phyloP scores from a whole-genome alignment of 129 eudicot species.

The Pulicaria dysenterica region DNA sequence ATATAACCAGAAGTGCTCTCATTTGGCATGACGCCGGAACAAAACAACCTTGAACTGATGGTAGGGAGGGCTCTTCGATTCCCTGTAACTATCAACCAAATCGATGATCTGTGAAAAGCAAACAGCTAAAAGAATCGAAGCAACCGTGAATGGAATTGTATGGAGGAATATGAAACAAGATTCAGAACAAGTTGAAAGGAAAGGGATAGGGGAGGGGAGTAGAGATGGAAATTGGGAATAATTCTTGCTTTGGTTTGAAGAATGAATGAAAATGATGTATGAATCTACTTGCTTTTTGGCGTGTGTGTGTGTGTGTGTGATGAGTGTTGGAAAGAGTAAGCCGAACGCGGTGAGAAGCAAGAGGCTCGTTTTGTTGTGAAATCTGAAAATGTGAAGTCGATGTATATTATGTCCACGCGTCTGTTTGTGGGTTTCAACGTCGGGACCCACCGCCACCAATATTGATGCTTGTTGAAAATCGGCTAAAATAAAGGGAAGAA shows the following conservation, averaged over 20 bases:
- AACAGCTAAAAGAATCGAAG: not conserved
- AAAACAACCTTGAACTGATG: too few relatives aligned
- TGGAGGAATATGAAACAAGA: conserved; percentile 1
- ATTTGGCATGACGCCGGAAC: conserved; percentile 19
- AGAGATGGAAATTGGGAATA: conserved; percentile 16
- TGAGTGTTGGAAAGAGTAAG: conserved; percentile 27
- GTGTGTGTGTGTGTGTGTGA: not conserved
- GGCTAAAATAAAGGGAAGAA: too few relatives aligned
- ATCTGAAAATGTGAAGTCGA: not conserved
- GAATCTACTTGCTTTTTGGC: not conserved
- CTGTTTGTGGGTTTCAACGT: conserved; percentile 36
- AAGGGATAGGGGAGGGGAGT: not conserved
- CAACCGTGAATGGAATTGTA: not conserved
- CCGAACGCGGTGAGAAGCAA: conserved; percentile 20
- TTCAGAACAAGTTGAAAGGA: not conserved
- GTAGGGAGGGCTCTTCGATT: not conserved
- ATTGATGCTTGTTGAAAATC: not conserved
- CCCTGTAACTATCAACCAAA: conserved; percentile 24
- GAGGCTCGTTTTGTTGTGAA: conserved; percentile 16
- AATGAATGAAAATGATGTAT: conserved; percentile 46
- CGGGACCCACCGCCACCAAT: conserved; percentile 32
- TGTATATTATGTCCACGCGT: conserved; percentile 26
- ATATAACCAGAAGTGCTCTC: conserved; percentile 25
- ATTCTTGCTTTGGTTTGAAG: conserved; percentile 59
- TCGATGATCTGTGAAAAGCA: conserved; percentile 22